These are phyloP conservation scores for Beta macrorhiza DNA, from an alignment of 179 eudicot species.

Conservation along the genomic window DNA sequence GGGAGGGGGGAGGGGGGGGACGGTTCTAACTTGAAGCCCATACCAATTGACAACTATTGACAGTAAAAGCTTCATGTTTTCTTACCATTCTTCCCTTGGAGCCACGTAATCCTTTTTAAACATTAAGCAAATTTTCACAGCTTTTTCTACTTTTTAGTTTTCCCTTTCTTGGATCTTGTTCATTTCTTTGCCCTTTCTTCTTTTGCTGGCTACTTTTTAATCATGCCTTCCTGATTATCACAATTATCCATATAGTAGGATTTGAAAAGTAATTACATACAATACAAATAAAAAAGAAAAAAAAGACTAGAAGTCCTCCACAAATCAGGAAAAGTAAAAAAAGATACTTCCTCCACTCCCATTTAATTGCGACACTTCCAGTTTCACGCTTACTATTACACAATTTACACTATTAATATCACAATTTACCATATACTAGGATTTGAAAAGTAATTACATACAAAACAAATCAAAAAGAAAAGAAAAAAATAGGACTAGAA, in stretches of 20 bases:
- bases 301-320: neutral
- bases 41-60: constrained; percentile 11
- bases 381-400: no score
- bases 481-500: neutral
- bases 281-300: neutral
- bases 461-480: neutral
- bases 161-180: neutral
- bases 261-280: neutral
- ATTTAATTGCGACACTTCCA: no score
- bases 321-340: neutral
- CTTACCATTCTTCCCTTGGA: neutral
- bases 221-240: neutral
- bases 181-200: neutral
- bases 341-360: no score
- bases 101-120: neutral
- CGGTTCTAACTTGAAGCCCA: constrained; percentile 9
- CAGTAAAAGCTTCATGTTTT: neutral
- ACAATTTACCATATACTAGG: neutral
- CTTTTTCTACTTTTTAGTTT: neutral
- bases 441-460: neutral
- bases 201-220: neutral
- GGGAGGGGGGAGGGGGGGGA: neutral
- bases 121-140: neutral
- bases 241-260: neutral
- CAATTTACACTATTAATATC: no score